Evolutionary conservation across 257 asterid genomes (phyloP), one percentile per base, ranked within the genome.

Genomic region (Scutellaria barbata): DNA sequence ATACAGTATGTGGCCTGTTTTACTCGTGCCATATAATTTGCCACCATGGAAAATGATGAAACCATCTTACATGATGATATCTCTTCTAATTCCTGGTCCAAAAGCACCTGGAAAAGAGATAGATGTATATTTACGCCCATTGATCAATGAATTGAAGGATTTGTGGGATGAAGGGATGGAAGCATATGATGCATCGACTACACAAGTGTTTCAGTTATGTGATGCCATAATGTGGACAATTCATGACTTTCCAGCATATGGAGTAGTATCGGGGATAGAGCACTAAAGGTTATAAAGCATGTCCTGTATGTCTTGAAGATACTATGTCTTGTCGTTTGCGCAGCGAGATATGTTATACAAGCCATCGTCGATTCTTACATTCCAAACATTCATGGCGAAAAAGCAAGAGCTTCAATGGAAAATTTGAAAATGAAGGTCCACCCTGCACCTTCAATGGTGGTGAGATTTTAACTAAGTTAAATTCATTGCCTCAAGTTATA

Each of bases 161-260:
- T 22, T 55, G 7, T 55, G 61, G 40, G 14, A 10, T 18, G n/a
- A 18, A 18, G 61, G 61, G 5, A 6, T 22, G n/a, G 61, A 55
- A 22, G 30, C 7, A 8, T 60, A 35, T 37, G 66, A 60, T 7
- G 25, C 66, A 39, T 60, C 30, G 4, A 35, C 62, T 9, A 7
- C 10, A 13, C 8, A 60, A 6, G 16, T 39, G n/a, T 35, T 60
- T 8, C 47, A 16, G 14, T 35, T 37, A 14, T 48, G 5, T 60
- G 66, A 48, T n/a, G 66, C 47, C 0, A 39, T 60, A n/a, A 60
- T 60, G 48, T 60, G 48, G 66, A 60, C 66, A 8, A 60, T 60
- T 35, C 47, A 60, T n/a, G 66, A 60, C 48, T 60, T 60, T 7
- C 48, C 66, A 13, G 66, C 66, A 2, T 60, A 60, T n/a, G 66